phyloP scores from a whole-genome alignment of 176 grass and related monocot species.

The Tillandsia leiboldiana region DNA sequence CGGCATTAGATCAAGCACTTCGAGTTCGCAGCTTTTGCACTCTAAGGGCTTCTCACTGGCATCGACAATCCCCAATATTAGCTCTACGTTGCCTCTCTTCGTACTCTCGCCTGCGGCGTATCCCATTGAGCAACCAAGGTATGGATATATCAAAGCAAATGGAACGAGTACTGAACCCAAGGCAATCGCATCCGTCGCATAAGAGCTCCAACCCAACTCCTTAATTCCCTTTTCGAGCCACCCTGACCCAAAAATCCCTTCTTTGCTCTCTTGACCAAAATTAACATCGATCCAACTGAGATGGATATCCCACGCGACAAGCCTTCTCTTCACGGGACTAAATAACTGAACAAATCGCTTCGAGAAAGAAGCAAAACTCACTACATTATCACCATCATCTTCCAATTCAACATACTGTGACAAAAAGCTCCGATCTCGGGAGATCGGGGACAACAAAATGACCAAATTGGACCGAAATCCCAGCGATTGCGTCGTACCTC shows the following conservation, averaged over 20 bases:
- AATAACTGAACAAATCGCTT: slow-evolving; percentile 28
- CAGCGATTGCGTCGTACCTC: not conserved
- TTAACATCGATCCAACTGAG: slow-evolving; percentile 40
- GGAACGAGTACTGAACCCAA: slow-evolving; percentile 41
- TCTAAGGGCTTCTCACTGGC: slow-evolving; percentile 41
- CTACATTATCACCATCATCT: not conserved
- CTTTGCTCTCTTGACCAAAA: not conserved
- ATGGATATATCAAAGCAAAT: slow-evolving; percentile 34
- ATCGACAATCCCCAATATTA: slow-evolving; percentile 49
- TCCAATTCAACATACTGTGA: slow-evolving; percentile 6
- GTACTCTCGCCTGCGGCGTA: not conserved
- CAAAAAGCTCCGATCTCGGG: slow-evolving; percentile 23
- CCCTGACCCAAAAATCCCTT: not conserved
- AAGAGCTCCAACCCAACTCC: slow-evolving; percentile 45
- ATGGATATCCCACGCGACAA: slow-evolving; percentile 30
- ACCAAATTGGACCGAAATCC: slow-evolving; percentile 39
- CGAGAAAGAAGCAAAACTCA: not conserved
- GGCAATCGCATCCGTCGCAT: slow-evolving; percentile 26
- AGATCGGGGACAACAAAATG: slow-evolving; percentile 31
- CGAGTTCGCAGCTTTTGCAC: slow-evolving; percentile 47
- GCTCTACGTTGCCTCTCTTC: slow-evolving; percentile 23
- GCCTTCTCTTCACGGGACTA: slow-evolving; percentile 33
- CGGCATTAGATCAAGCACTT: slow-evolving; percentile 28
- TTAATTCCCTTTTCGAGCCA: slow-evolving; percentile 31
- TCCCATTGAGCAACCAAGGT: slow-evolving; percentile 20